Conservation (phyloP, 2,329 filamentous ascomycete genomes). For the Phialophora verrucosa region DNA sequence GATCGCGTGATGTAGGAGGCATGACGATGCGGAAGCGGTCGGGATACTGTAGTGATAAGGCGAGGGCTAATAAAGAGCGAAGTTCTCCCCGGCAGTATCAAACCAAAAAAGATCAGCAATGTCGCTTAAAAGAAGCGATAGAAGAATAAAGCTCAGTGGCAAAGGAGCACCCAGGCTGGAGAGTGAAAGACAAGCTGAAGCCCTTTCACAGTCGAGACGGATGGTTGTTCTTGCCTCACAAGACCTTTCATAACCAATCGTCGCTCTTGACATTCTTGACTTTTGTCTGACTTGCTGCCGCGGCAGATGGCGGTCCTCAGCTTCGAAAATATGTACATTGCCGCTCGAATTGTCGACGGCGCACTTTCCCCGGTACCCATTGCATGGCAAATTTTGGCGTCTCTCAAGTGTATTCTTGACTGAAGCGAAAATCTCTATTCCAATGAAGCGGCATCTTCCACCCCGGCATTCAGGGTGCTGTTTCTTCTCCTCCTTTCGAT, state of each 20-base stretch:
- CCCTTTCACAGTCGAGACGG: neutral
- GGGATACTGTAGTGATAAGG: neutral
- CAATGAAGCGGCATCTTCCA: conserved; percentile 71
- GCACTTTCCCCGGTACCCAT: neutral
- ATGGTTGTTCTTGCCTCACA: conserved; percentile 3
- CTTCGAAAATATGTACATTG: conserved; percentile 25
- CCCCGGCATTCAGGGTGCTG: conserved; percentile 52
- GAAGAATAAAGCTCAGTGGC: conserved; percentile 8
- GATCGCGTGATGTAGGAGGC: conserved; percentile 6
- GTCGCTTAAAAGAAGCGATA: neutral
- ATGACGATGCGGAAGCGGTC: neutral
- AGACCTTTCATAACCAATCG: conserved; percentile 1
- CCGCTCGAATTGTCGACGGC: conserved; percentile 10
- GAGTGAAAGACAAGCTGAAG: neutral
- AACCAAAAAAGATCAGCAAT: conserved; percentile 7
- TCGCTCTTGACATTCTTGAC: neutral
- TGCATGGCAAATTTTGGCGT: conserved; percentile 14
- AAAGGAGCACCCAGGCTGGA: neutral
- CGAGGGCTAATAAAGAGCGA: neutral
- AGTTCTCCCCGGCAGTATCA: neutral
- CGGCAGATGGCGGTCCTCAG: neutral
- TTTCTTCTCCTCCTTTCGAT: conserved; percentile 59
- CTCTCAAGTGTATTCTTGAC: conserved; percentile 29
- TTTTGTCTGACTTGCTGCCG: neutral
- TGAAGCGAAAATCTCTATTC: conserved; percentile 57